Percentiles rank a stretch among this genome's conserved stretches.
Conservation (phyloP, 331 rosid species). For the Cucumis variabilis region DNA sequence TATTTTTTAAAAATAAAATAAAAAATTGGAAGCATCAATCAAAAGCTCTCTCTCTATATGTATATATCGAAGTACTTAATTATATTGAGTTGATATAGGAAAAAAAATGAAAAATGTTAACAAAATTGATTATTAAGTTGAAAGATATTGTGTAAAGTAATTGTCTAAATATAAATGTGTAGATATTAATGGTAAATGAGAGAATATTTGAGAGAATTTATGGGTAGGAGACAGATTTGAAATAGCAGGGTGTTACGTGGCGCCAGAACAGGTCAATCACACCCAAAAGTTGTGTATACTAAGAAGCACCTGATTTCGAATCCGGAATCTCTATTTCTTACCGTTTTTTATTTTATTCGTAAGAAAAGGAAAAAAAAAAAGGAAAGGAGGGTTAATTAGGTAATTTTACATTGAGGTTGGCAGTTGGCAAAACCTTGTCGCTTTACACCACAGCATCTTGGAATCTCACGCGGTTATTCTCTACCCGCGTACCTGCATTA, state of each 20-base stretch:
- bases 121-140: neutral
- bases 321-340: constrained; percentile 26
- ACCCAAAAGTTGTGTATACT: neutral
- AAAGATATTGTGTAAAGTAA: neutral
- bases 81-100: neutral
- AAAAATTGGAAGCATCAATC: too few species aligned
- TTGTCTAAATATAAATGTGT: too few species aligned
- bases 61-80: too few species aligned
- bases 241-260: neutral
- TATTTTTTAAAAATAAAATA: too few species aligned
- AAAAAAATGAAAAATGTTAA: too few species aligned
- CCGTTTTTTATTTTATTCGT: neutral
- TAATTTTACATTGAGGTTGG: constrained; percentile 23
- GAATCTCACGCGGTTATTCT: neutral
- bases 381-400: neutral
- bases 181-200: neutral
- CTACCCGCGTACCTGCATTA: neutral
- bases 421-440: constrained; percentile 33
- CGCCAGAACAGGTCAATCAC: constrained; percentile 8
- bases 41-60: rapidly evolving
- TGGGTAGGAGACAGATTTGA: neutral
- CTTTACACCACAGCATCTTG: neutral
- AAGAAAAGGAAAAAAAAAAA: too few species aligned
- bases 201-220: constrained; percentile 13
- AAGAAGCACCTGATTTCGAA: constrained; percentile 22